These are phyloP conservation scores for Sequoia sempervirens DNA, from an alignment of 75 land plant genomes.

Conservation along the genomic window DNA sequence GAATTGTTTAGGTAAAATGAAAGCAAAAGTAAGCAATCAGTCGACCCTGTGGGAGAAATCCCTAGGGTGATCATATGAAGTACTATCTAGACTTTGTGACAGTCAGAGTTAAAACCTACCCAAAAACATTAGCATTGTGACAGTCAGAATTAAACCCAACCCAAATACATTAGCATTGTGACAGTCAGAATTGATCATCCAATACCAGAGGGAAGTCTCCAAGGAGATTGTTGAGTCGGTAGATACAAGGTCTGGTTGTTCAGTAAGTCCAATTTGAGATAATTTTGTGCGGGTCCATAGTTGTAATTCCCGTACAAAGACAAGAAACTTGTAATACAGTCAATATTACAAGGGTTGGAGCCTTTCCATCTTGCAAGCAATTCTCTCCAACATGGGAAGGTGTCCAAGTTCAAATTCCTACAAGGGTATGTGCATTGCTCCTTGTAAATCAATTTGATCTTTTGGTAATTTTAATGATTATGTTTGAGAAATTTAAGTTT, in stretches of 20 bases:
- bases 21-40: no score
- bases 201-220: slow-evolving; percentile 67
- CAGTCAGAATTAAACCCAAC: no score
- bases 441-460: not conserved
- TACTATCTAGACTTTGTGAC: not conserved
- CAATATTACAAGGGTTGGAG: not conserved
- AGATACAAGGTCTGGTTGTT: slow-evolving; percentile 44
- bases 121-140: not conserved
- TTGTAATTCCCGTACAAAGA: slow-evolving; percentile 30
- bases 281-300: slow-evolving; percentile 38
- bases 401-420: no score
- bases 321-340: not conserved
- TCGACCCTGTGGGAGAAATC: not conserved
- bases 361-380: no score
- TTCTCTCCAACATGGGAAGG: no score
- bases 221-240: slow-evolving; percentile 35
- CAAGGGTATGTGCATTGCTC: no score
- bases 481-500: no score
- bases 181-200: slow-evolving; percentile 32
- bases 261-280: slow-evolving; percentile 16
- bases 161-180: not conserved
- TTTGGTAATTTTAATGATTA: not conserved
- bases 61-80: not conserved
- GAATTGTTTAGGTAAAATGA: no score
- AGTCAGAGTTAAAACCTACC: not conserved